phyloP scores from a whole-genome alignment of 176 grass and related monocot species.

The Coix lacrymajobi region DNA sequence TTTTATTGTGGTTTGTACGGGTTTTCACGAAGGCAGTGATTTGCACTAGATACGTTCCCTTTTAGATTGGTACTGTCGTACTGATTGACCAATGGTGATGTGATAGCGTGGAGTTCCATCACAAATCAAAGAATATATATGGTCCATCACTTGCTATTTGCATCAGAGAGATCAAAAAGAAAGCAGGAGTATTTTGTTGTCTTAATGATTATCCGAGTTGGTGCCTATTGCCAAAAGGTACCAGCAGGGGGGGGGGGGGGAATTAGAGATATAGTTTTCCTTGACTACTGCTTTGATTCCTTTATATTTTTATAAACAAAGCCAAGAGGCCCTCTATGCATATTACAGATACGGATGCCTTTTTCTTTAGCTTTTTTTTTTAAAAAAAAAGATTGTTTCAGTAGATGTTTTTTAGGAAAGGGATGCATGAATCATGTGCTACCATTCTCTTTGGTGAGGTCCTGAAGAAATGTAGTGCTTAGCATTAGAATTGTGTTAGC shows the following conservation, averaged over 20 bases:
- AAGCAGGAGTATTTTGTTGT: not conserved
- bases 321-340: not conserved
- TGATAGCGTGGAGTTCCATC: not conserved
- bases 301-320: not conserved
- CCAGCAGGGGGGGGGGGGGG: not conserved
- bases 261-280: not conserved
- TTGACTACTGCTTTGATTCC: not conserved
- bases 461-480: not conserved
- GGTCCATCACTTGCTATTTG: not conserved
- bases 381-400: not conserved
- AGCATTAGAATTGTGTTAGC: not conserved
- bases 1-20: too few relatives aligned
- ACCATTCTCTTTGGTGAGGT: not conserved
- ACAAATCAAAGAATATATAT: not conserved
- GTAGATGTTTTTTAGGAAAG: not conserved
- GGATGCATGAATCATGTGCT: not conserved
- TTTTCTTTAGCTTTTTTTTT: not conserved
- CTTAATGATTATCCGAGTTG: not conserved
- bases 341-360: not conserved
- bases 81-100: not conserved
- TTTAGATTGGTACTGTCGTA: too few relatives aligned
- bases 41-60: too few relatives aligned
- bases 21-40: too few relatives aligned
- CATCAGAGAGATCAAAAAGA: not conserved
- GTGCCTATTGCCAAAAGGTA: not conserved